phyloP scores from a whole-genome alignment of 768 basidiomycete species.

The Hydnomerulius pinastri region DNA sequence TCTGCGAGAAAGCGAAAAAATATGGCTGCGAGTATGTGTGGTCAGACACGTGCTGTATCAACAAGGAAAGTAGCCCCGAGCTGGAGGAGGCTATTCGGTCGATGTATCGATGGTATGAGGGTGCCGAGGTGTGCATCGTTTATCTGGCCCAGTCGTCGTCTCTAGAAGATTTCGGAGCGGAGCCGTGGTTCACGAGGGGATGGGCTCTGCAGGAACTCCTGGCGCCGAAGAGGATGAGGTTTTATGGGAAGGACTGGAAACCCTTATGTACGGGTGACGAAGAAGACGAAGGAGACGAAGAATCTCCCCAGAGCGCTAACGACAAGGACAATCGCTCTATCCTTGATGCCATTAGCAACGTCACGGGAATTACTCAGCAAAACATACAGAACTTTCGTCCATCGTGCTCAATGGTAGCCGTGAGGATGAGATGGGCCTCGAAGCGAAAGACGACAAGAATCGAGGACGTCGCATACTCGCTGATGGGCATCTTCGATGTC shows the following conservation, averaged over 20 bases:
- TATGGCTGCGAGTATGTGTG: background rate
- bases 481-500: constrained; percentile 1
- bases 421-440: background rate
- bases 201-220: background rate
- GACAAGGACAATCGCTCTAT: background rate
- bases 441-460: background rate
- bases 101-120: background rate
- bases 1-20: background rate
- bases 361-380: background rate
- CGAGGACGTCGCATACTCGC: background rate
- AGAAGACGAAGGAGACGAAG: background rate
- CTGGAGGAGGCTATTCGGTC: background rate
- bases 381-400: background rate
- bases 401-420: too few species aligned
- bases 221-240: background rate
- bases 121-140: background rate
- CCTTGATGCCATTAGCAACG: background rate
- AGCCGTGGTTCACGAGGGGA: background rate
- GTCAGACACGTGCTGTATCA: background rate
- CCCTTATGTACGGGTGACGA: background rate
- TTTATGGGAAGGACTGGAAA: background rate
- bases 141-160: background rate
- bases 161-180: background rate
- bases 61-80: background rate
- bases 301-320: background rate